Base-by-base conservation (phyloP, 2,329 filamentous ascomycete species). In the Trichophyton schoenleinii region DNA sequence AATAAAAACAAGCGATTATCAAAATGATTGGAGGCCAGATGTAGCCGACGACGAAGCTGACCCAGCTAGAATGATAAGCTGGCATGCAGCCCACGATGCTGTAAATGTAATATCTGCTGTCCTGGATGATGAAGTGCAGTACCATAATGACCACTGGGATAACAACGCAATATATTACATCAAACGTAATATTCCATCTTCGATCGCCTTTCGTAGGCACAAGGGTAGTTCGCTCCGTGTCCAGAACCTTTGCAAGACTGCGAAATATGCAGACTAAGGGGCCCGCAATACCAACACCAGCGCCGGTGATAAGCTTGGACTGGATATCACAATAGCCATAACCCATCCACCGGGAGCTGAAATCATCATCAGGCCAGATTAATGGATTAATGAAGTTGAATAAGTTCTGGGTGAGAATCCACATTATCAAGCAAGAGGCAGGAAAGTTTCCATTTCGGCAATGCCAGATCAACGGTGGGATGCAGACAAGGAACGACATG, bases 291-390 rank as follows among this genome's bases (percentile, higher is more conserved):
- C 79, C 82, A 0, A 83, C 75, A 18, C 76, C 76, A 7, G 77
- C 73, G 2, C 80, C 82, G 25, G 81, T 74, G 62, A 80, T 77
- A 38, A 88, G 67, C 64, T 85, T 83, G 60, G 80, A 76, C 66
- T 87, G 78, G 57, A 88, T 73, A 69, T 89, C 86, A 71, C 86
- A 89, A 62, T 86, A 79, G 1, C 78, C 79, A 3, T 70, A 68
- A 3, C 86, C 86, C 62, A 79, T 71, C 78, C 79, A 88, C 79
- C 81, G 84, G 4, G 73, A 69, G 0, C 67, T 42, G 11, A 80
- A 67, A 64, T 86, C 74, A 64, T 86, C 82, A 6, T 76, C 80
- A 0, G 80, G 79, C 86, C 86, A 89, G 63, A 87, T 79, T 58
- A 86, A 69, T 1, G 84, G 76, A 67, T 88, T 88, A 74, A 83